These are phyloP conservation scores for Plasmodium vivax DNA, from an alignment of 169 alveolate species.

Conservation along the genomic window DNA sequence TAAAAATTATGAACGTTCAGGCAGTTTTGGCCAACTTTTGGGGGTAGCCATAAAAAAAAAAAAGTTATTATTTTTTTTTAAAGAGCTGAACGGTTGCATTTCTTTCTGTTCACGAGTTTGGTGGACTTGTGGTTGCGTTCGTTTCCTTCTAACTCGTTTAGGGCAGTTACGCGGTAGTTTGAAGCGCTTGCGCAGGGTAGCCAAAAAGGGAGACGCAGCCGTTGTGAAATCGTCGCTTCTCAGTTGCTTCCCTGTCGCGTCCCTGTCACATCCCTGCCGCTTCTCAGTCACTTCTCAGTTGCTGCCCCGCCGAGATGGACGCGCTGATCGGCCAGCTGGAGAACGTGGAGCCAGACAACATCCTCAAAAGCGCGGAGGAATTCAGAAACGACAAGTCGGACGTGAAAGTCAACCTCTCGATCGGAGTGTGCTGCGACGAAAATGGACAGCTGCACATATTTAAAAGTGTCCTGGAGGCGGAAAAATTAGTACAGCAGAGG, in stretches of 20 bases:
- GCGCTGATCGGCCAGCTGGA: background rate
- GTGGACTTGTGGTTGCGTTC: background rate
- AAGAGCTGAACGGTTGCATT: background rate
- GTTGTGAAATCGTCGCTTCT: background rate
- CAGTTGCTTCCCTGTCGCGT: background rate
- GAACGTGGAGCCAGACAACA: constrained; percentile 21
- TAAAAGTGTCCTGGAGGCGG: constrained; percentile 86
- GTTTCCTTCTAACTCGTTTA: background rate
- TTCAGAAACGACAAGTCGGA: constrained; percentile 6
- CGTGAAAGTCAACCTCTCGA: constrained; percentile 88
- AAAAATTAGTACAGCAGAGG: constrained; percentile 81
- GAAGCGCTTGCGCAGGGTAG: background rate
- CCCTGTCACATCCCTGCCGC: background rate
- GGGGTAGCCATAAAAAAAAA: background rate
- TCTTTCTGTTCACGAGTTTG: background rate
- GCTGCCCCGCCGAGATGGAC: constrained; percentile 8
- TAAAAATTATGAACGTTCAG: constrained; percentile 4
- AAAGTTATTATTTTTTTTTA: background rate
- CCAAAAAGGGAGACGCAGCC: background rate
- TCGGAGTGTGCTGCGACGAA: constrained; percentile 90
- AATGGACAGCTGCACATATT: constrained; percentile 86
- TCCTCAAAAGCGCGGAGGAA: constrained; percentile 24
- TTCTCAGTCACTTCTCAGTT: background rate
- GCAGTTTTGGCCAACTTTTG: background rate
- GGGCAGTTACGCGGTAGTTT: background rate